Conservation (phyloP, 1,284 basidiomycete species). For the Amylostereum chailletii region DNA sequence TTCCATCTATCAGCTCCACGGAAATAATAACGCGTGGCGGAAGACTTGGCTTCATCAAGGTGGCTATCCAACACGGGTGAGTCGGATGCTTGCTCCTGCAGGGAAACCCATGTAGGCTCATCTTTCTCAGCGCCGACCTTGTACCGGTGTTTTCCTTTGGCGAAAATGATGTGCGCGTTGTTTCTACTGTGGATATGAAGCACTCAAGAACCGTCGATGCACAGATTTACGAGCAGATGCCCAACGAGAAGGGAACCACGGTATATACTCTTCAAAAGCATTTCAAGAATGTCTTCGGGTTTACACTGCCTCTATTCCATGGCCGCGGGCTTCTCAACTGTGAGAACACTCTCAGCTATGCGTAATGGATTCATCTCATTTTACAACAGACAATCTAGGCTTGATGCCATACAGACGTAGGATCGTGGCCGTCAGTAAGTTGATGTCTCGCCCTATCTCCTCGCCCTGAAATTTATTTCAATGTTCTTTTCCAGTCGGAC, state of each 20-base stretch:
- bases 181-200: not conserved
- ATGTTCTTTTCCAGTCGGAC: constrained; percentile 52
- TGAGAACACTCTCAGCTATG: constrained; percentile 26
- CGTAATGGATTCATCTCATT: not conserved
- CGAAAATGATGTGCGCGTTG: constrained; percentile 85
- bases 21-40: constrained; percentile 1
- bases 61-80: constrained; percentile 90
- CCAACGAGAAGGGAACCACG: constrained; percentile 89
- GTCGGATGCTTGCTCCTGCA: constrained; percentile 14
- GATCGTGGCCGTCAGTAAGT: constrained; percentile 91
- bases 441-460: not conserved
- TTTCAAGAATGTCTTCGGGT: constrained; percentile 89
- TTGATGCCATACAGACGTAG: constrained; percentile 90
- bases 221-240: constrained; percentile 93
- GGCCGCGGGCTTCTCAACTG: constrained; percentile 89
- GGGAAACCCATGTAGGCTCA: not conserved
- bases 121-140: constrained; percentile 63
- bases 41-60: constrained; percentile 90
- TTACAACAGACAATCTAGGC: constrained; percentile 69
- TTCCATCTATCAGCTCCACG: no score
- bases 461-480: not conserved
- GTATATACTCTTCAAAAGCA: constrained; percentile 81
- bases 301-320: constrained; percentile 94
- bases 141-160: constrained; percentile 97
- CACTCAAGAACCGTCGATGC: not conserved